Base-by-base conservation (phyloP, 2,329 filamentous ascomycete species). In the Lachnellula subtilissima region DNA sequence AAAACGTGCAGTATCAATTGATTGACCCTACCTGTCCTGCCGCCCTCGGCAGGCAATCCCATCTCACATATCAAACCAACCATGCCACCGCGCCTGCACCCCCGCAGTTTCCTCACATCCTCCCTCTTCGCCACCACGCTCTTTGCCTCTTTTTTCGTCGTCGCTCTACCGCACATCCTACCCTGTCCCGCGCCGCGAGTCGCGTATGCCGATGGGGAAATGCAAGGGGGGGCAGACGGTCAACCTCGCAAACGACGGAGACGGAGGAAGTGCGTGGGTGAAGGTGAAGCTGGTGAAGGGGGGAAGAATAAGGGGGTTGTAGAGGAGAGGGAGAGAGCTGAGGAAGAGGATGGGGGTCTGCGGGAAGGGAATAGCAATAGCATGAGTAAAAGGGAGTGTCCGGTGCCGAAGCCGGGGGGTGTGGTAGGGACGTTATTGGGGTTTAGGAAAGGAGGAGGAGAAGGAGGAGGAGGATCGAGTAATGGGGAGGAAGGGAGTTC, bases 81-180 rank as follows among this genome's bases (percentile, higher is more conserved):
- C 22, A 94, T 94, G 89, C 86, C 90, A 67, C 89, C 84, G 42
- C 78, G 93, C 74, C 85, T 99, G 43, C 94, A 99, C 73, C 94
- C 94, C 36, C 87, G 92, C 73, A 97, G 93, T 64, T 87, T 90
- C 67, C 89, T 91, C 76, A 99, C 94, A 66, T 92, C 89, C 55
- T 94, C 91, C 47, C 86, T 99, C 58, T 99, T 99, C 76, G 91
- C 91, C 50, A 90, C 88, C n/a, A 97, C 93, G 1, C 82, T 97
- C 53, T 80, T 89, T 60, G 86, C 91, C 35, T 94, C 89, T 65
- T 96, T 99, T 73, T 82, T 96, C 61, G 92, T 99, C 60, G 94
- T 99, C 52, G 90, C 84, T 32, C 78, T 96, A 46, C 94, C 94
- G 22, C 94, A 99, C 72, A 70, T 95, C 32, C 82, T 99, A 17